These are phyloP conservation scores for Gremmenia infestans DNA, from an alignment of 2,329 filamentous ascomycete species.

Conservation along the genomic window DNA sequence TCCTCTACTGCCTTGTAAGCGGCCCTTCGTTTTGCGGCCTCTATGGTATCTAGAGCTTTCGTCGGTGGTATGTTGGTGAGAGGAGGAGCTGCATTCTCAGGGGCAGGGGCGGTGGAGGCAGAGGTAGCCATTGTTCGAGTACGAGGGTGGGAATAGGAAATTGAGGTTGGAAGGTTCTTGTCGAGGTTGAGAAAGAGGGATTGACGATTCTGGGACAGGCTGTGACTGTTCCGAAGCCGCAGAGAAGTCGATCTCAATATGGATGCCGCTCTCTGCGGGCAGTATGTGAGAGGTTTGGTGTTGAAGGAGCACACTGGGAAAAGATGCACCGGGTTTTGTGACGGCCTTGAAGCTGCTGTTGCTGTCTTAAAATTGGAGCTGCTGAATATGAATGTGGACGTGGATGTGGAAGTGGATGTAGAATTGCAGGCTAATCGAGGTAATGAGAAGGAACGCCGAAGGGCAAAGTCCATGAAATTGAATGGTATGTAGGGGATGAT, in stretches of 20 bases:
- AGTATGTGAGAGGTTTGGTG: neutral
- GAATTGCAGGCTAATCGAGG: too few species aligned
- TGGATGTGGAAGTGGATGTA: too few species aligned
- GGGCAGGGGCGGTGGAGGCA: conserved; percentile 6
- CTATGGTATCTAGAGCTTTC: conserved; percentile 43
- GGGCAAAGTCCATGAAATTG: too few species aligned
- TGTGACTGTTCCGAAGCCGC: neutral
- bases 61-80: neutral
- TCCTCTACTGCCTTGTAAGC: conserved; percentile 70
- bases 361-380: neutral
- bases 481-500: too few species aligned
- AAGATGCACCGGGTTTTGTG: neutral
- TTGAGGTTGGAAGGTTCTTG: neutral
- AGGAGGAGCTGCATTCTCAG: conserved; percentile 15
- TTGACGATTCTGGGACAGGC: neutral
- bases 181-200: neutral
- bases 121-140: conserved; percentile 14
- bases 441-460: too few species aligned
- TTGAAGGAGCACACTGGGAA: neutral
- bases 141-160: neutral
- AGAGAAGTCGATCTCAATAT: neutral
- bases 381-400: too few species aligned
- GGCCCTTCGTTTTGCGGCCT: conserved; percentile 70
- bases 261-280: neutral
- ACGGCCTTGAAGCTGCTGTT: neutral